Conservation (phyloP, 176 grass and related monocot species). For the Musa troglodytarum region DNA sequence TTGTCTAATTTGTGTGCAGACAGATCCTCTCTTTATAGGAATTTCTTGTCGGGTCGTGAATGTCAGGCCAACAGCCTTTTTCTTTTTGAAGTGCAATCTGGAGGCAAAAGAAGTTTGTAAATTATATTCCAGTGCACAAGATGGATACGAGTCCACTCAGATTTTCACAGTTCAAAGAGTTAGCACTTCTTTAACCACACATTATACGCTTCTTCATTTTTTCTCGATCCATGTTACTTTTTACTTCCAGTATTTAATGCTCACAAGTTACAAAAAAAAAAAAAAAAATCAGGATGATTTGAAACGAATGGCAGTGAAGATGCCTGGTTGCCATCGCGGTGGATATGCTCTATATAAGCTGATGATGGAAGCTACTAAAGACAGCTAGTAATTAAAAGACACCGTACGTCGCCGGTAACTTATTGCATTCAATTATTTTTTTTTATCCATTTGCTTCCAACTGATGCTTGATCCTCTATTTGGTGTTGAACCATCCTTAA, state of each 20-base stretch:
- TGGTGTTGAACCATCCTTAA: not conserved
- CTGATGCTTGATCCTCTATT: not conserved
- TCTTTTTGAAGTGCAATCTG: conserved; percentile 67
- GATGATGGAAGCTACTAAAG: conserved; percentile 27
- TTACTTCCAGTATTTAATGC: conserved; percentile 4
- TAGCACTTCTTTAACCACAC: conserved; percentile 13
- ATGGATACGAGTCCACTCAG: conserved; percentile 90
- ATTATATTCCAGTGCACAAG: conserved; percentile 80
- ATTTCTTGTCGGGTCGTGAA: conserved; percentile 69
- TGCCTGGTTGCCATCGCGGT: conserved; percentile 82
- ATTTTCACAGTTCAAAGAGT: conserved; percentile 51
- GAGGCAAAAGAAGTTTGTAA: conserved; percentile 43
- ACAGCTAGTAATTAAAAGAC: not conserved
- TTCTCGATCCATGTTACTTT: not conserved
- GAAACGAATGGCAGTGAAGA: conserved; percentile 31
- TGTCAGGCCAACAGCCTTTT: conserved; percentile 84
- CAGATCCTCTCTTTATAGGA: conserved; percentile 71
- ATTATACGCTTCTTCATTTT: not conserved
- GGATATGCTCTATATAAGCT: conserved; percentile 61
- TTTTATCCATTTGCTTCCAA: not conserved
- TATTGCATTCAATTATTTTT: not conserved
- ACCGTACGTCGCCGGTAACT: not conserved
- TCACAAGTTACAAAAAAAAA: not conserved
- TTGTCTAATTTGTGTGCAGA: conserved; percentile 32
- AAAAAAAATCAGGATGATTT: conserved; percentile 48